Conservation (phyloP, 495 filamentous ascomycete genomes). For the Hapsidospora chrysogenum region DNA sequence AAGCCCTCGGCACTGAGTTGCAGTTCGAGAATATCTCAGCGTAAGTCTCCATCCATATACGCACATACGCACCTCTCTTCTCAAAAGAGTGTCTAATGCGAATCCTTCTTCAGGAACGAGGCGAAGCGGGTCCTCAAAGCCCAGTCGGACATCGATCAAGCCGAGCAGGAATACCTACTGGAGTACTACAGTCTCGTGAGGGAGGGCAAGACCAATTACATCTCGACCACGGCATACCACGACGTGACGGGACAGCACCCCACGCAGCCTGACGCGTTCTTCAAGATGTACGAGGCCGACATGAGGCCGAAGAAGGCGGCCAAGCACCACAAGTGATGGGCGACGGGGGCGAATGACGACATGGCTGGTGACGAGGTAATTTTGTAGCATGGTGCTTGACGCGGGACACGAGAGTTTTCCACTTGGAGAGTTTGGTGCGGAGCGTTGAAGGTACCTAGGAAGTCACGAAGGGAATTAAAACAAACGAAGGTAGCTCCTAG, state of each 20-base stretch:
- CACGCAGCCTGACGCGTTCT: conserved; percentile 33
- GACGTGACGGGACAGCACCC: conserved; percentile 34
- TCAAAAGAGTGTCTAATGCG: too few species aligned
- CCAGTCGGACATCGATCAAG: conserved; percentile 25
- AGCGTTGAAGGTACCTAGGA: too few species aligned
- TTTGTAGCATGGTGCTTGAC: too few species aligned
- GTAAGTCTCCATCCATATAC: conserved; percentile 10
- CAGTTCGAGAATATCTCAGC: conserved; percentile 37
- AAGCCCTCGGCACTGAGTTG: conserved; percentile 29
- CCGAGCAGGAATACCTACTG: conserved; percentile 35
- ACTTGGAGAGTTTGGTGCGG: too few species aligned
- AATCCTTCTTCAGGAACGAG: conserved; percentile 17
- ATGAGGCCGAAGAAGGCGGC: conserved; percentile 26
- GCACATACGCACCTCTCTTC: too few species aligned
- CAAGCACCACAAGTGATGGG: conserved; percentile 12
- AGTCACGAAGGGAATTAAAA: too few species aligned
- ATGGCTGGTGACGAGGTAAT: too few species aligned
- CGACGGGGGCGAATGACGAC: too few species aligned
- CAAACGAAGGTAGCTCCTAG: too few species aligned
- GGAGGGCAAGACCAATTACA: conserved; percentile 44
- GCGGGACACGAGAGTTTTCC: too few species aligned
- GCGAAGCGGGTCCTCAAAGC: conserved; percentile 26
- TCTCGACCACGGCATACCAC: conserved; percentile 37
- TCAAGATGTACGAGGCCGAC: conserved; percentile 28
- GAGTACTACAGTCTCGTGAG: conserved; percentile 42